Evolutionary conservation across 1,139 yeast genomes (phyloP).

Genomic region (Scheffersomyces parashehatae): DNA sequence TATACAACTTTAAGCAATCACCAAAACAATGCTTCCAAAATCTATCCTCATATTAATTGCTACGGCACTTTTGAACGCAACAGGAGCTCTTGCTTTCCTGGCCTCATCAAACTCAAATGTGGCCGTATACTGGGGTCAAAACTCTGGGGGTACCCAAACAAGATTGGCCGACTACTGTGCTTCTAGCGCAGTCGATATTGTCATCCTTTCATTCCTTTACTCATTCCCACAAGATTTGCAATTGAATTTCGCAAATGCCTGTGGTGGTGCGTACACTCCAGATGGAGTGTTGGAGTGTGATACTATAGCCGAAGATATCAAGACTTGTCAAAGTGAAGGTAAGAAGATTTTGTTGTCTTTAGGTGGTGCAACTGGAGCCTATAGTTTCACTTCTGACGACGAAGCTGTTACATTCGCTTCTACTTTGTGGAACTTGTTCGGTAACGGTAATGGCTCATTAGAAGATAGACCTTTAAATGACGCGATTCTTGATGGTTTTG

Average conservation of each 20-base stretch:
- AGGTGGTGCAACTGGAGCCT: conserved; percentile 85
- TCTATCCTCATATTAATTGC: conserved; percentile 8
- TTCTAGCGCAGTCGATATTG: conserved; percentile 67
- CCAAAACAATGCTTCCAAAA: conserved; percentile 3
- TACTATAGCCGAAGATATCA: conserved; percentile 70
- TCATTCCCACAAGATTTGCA: conserved; percentile 52
- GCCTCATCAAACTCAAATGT: conserved; percentile 29
- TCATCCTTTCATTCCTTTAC: conserved; percentile 68
- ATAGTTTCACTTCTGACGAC: conserved; percentile 66
- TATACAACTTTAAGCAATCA: too few species aligned
- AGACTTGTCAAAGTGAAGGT: conserved; percentile 79
- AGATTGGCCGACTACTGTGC: conserved; percentile 68
- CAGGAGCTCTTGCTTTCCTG: conserved; percentile 9
- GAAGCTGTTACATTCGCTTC: conserved; percentile 71
- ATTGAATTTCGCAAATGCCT: conserved; percentile 72
- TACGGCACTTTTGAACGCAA: conserved; percentile 5
- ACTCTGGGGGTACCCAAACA: conserved; percentile 73
- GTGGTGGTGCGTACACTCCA: conserved; percentile 47
- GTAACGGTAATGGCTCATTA: conserved; percentile 41
- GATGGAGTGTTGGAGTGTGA: conserved; percentile 63
- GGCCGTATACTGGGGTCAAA: conserved; percentile 92
- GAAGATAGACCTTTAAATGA: conserved; percentile 69
- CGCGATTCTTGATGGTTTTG: conserved; percentile 48
- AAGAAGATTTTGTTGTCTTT: conserved; percentile 76
- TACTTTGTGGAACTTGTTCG: conserved; percentile 82